Evolutionary conservation across 108 stramenopile genomes (phyloP), one percentile per base, ranked within the genome.

Genomic region (Nitzschia palea): DNA sequence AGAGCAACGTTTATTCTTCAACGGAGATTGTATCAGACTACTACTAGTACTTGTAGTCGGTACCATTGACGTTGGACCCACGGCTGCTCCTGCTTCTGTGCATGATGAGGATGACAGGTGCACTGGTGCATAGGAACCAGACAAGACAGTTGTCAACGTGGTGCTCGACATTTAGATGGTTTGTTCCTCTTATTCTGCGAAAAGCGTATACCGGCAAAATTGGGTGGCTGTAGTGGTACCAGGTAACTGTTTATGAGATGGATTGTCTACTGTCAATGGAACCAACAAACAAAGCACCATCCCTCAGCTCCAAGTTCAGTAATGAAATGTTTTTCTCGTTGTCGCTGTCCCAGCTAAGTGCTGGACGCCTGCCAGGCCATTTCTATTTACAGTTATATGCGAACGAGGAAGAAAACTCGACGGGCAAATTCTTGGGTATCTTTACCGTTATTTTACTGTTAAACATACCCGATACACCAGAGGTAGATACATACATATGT

Each of bases 251-350:
- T n/a, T n/a, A n/a, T n/a, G n/a, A n/a, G n/a, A n/a, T n/a, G n/a
- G n/a, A n/a, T n/a, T n/a, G n/a, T n/a, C n/a, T n/a, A n/a, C n/a
- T n/a, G n/a, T n/a, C n/a, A n/a, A n/a, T n/a, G n/a, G n/a, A n/a
- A n/a, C n/a, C n/a, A n/a, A n/a, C n/a, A n/a, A n/a, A n/a, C n/a
- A n/a, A n/a, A n/a, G n/a, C n/a, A n/a, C n/a, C n/a, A n/a, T n/a
- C n/a, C n/a, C n/a, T n/a, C n/a, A n/a, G n/a, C n/a, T n/a, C n/a
- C n/a, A n/a, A n/a, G n/a, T n/a, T n/a, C n/a, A n/a, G n/a, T n/a
- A n/a, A n/a, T n/a, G n/a, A n/a, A n/a, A n/a, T n/a, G n/a, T n/a
- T 56, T 70, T 12, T 48, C 52, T 36, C 55, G 55, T 23, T 50
- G 20, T 50, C 37, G 37, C 37, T 40, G 37, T 12, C 37, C 12